These are phyloP conservation scores for Puya raimondii DNA, from an alignment of 176 grass and related monocot genomes.

Conservation along the genomic window DNA sequence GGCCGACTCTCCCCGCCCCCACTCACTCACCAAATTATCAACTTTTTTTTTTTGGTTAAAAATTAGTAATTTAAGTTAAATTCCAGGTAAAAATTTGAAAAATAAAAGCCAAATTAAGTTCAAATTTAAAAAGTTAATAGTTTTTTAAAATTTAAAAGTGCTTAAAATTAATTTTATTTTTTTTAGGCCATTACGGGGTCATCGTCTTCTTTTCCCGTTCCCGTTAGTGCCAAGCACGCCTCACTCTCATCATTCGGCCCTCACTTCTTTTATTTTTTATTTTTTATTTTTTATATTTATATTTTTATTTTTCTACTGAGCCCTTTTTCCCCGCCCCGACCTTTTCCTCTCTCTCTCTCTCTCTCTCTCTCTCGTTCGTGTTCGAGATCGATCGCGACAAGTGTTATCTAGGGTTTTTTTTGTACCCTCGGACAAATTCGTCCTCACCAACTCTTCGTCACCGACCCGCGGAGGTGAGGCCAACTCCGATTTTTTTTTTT, in stretches of 20 bases:
- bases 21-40: background rate
- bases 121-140: no score
- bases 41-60: no score
- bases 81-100: background rate
- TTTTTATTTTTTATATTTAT: background rate
- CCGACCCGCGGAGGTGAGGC: slow-evolving; percentile 10
- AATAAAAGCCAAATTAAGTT: no score
- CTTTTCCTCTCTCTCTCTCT: slow-evolving; percentile 1
- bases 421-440: background rate
- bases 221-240: background rate
- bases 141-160: no score
- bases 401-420: background rate
- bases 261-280: background rate
- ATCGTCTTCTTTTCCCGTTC: background rate
- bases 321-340: background rate
- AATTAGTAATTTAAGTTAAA: background rate
- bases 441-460: slow-evolving; percentile 10
- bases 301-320: background rate
- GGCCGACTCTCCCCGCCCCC: background rate
- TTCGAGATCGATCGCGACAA: background rate
- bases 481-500: background rate
- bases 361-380: background rate
- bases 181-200: background rate
- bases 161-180: no score
- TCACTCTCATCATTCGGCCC: background rate